phyloP scores from a whole-genome alignment of 257 asterid species.

The Solanum microdontum region DNA sequence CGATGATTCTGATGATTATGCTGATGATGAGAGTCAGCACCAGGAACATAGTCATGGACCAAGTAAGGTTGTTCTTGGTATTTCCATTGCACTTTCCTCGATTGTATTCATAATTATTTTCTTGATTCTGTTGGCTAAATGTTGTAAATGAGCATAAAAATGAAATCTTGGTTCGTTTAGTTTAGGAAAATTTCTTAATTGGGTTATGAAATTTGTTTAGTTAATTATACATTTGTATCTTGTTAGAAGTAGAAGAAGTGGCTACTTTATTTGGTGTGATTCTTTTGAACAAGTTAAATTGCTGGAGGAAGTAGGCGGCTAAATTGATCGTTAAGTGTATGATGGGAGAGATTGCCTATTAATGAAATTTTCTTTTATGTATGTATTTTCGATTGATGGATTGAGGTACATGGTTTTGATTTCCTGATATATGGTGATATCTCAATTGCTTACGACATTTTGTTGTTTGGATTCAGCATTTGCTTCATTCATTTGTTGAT shows the following conservation, averaged over 20 bases:
- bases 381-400: background rate
- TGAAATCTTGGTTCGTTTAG: background rate
- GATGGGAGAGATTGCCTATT: background rate
- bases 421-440: background rate
- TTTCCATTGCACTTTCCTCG: conserved; percentile 82
- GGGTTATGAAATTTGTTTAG: background rate
- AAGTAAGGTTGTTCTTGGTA: conserved; percentile 88
- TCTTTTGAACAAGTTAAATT: background rate
- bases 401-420: background rate
- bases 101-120: conserved; percentile 78
- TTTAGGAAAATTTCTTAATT: background rate
- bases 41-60: conserved; percentile 47
- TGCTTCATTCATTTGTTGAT: background rate
- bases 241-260: background rate
- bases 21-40: conserved; percentile 11
- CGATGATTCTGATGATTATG: conserved; percentile 10
- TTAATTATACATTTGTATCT: background rate
- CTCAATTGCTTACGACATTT: background rate
- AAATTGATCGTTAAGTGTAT: background rate
- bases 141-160: conserved; percentile 54
- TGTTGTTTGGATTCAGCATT: background rate
- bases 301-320: background rate
- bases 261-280: background rate
- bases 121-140: conserved; percentile 67
- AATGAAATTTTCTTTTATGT: background rate